A percentile compares a stretch with the other conserved stretches of the same genome.
Evolutionary conservation across 306 rosid genomes (phyloP).

Genomic region (Vicia sativa): DNA sequence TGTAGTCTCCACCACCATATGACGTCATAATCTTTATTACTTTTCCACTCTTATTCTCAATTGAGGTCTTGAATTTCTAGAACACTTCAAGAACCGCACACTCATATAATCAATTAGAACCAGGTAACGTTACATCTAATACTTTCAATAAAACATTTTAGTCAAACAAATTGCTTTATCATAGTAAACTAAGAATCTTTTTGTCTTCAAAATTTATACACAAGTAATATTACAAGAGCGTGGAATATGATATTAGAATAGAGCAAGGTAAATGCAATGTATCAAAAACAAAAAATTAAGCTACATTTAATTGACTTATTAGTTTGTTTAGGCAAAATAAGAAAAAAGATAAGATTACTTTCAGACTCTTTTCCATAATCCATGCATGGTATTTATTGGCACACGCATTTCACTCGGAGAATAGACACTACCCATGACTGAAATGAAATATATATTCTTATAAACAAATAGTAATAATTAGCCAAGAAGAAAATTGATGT

Average conservation of each 20-base stretch:
- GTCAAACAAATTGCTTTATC: no score
- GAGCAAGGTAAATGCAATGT: not conserved
- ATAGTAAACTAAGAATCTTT: no score
- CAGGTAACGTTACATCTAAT: no score
- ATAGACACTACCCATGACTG: not conserved
- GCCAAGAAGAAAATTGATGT: not conserved
- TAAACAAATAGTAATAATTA: not conserved
- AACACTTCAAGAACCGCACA: no score
- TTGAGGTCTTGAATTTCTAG: no score
- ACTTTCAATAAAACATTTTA: no score
- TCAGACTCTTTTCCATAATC: not conserved
- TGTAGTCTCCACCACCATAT: no score
- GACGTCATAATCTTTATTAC: no score
- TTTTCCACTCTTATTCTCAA: no score
- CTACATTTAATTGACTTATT: not conserved
- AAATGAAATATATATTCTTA: constrained; percentile 6
- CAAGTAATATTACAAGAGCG: not conserved
- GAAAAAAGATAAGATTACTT: not conserved
- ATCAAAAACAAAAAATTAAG: not conserved
- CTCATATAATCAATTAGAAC: no score
- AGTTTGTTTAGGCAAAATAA: not conserved
- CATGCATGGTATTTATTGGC: not conserved
- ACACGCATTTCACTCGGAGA: constrained; percentile 25
- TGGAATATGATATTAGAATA: not conserved
- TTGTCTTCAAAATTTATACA: no score